Evolutionary conservation across 2,329 filamentous ascomycete species (phyloP).

Genomic region (Venturia carpophila): DNA sequence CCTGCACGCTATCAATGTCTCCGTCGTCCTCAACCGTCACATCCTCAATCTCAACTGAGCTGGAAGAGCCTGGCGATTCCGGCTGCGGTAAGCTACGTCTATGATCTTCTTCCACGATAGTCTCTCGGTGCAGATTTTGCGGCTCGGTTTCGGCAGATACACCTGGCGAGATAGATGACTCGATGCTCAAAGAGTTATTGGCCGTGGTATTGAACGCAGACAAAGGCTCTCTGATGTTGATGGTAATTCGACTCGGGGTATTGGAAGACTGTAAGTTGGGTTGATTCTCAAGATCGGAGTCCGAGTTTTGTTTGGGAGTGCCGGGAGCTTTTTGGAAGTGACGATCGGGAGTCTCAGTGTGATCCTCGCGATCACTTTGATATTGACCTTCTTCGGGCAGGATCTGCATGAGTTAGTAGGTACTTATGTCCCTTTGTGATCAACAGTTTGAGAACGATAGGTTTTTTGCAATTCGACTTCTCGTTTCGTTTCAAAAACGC

Average conservation of each 20-base stretch:
- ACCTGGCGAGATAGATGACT: background rate
- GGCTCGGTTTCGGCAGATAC: background rate
- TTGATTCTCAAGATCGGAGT: conserved; percentile 3
- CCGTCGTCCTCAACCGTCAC: conserved; percentile 20
- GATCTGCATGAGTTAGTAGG: background rate
- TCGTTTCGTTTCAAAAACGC: background rate
- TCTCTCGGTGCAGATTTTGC: background rate
- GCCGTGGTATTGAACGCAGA: too few relatives aligned
- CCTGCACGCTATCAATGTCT: conserved; percentile 21
- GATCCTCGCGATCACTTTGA: background rate
- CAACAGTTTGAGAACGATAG: background rate
- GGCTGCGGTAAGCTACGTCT: background rate
- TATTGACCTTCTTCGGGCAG: background rate
- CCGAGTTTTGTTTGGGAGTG: background rate
- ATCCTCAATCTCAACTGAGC: conserved; percentile 33
- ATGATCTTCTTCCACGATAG: background rate
- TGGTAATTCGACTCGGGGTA: conserved; percentile 33
- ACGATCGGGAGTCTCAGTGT: background rate
- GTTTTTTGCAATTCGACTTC: background rate
- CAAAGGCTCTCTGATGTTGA: conserved; percentile 28
- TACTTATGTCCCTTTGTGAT: background rate
- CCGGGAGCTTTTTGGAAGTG: conserved; percentile 13
- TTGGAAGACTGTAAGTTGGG: conserved; percentile 19
- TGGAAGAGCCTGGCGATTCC: conserved; percentile 27
- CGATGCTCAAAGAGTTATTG: background rate